These are phyloP conservation scores for Podospora fimiseda DNA, from an alignment of 495 filamentous ascomycete species.

Conservation along the genomic window DNA sequence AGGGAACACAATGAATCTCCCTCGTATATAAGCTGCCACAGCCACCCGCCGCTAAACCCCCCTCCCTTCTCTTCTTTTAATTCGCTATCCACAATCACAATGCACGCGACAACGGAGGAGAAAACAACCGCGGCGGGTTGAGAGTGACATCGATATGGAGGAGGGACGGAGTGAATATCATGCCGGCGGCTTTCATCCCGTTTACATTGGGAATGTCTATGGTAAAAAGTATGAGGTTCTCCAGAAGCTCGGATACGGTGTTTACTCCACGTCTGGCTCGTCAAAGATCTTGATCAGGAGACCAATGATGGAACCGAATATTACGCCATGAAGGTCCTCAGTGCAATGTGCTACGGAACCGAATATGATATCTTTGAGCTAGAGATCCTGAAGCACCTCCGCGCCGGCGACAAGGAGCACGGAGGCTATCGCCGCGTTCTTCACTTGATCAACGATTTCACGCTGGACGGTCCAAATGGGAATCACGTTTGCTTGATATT, in stretches of 20 bases:
- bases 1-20: too few relatives aligned
- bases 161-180: neutral
- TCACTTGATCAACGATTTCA: constrained; percentile 36
- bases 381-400: constrained; percentile 14
- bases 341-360: neutral
- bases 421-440: constrained; percentile 27
- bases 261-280: neutral
- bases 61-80: too few relatives aligned
- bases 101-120: too few relatives aligned
- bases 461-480: constrained; percentile 43
- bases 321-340: neutral
- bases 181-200: neutral
- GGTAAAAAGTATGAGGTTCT: neutral
- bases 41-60: too few relatives aligned
- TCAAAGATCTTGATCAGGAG: neutral
- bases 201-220: neutral
- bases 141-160: too few relatives aligned
- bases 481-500: constrained; percentile 44
- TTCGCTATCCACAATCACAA: too few relatives aligned
- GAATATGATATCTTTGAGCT: neutral
- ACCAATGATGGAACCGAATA: neutral
- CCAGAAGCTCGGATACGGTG: neutral
- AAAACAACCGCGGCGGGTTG: too few relatives aligned
- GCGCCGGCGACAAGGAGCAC: neutral
- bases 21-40: too few relatives aligned